These are phyloP conservation scores for Penicillium brevicompactum DNA, from an alignment of 2,329 filamentous ascomycete genomes.

Conservation along the genomic window DNA sequence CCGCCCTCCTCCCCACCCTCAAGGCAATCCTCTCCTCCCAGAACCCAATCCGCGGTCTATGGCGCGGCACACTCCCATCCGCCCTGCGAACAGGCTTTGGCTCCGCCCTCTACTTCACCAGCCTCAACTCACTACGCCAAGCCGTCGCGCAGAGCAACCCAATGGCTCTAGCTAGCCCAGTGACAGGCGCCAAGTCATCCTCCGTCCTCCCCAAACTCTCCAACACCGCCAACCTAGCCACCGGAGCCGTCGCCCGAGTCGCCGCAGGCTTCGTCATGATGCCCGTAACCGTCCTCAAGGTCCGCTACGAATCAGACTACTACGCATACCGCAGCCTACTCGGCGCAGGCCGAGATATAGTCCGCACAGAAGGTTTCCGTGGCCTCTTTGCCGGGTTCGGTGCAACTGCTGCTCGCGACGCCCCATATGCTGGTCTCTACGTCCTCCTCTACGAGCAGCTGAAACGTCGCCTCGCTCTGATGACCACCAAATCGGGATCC, in stretches of 20 bases:
- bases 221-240: constrained; percentile 80
- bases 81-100: constrained; percentile 92
- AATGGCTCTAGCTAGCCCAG: constrained; percentile 38
- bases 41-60: constrained; percentile 72
- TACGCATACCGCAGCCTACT: constrained; percentile 80
- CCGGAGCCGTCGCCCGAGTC: constrained; percentile 80
- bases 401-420: constrained; percentile 88
- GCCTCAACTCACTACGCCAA: constrained; percentile 80
- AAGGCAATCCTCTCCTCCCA: constrained; percentile 68
- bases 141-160: constrained; percentile 54
- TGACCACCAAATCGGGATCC: constrained; percentile 18
- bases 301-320: constrained; percentile 86
- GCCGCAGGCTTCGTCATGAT: constrained; percentile 89
- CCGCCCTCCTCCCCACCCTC: constrained; percentile 69
- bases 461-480: constrained; percentile 37
- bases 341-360: constrained; percentile 73
- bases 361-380: constrained; percentile 69
- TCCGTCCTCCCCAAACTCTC: constrained; percentile 80
- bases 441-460: constrained; percentile 83
- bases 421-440: constrained; percentile 95
- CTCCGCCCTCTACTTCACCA: constrained; percentile 90
- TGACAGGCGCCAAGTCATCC: constrained; percentile 49
- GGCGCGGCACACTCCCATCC: constrained; percentile 90
- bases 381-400: constrained; percentile 95
- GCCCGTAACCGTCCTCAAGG: constrained; percentile 95